These are phyloP conservation scores for Puccinia triticina DNA, from an alignment of 1,284 basidiomycete species.

Conservation along the genomic window DNA sequence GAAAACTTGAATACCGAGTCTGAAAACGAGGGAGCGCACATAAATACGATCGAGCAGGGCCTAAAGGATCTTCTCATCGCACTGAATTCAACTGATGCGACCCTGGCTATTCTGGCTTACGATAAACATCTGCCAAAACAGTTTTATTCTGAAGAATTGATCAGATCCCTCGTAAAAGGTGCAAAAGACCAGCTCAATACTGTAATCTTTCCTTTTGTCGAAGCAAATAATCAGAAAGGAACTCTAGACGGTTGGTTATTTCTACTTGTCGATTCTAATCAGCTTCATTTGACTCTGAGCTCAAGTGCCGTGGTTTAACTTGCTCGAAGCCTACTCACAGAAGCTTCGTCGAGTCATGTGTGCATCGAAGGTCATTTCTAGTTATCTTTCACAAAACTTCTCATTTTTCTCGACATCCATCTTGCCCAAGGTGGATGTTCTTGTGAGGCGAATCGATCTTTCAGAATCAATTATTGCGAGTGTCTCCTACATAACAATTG, in stretches of 20 bases:
- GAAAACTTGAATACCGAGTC: neutral
- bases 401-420: constrained; percentile 40
- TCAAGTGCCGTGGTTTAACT: neutral
- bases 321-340: constrained; percentile 31
- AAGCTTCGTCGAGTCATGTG: constrained; percentile 29
- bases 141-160: constrained; percentile 89
- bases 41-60: constrained; percentile 35
- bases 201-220: constrained; percentile 83
- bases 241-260: constrained; percentile 41
- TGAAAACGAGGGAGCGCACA: constrained; percentile 13
- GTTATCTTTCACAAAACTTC: constrained; percentile 35
- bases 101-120: constrained; percentile 20
- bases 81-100: constrained; percentile 38
- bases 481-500: constrained; percentile 31
- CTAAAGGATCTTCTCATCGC: constrained; percentile 24
- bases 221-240: constrained; percentile 59
- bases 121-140: constrained; percentile 58
- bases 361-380: constrained; percentile 24
- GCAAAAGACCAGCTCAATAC: constrained; percentile 75
- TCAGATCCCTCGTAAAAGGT: constrained; percentile 72
- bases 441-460: constrained; percentile 33
- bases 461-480: constrained; percentile 36
- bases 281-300: neutral
- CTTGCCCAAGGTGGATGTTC: constrained; percentile 41
- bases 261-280: neutral